phyloP scores from a whole-genome alignment of 2,329 filamentous ascomycete species.

The Monosporascus sp. region DNA sequence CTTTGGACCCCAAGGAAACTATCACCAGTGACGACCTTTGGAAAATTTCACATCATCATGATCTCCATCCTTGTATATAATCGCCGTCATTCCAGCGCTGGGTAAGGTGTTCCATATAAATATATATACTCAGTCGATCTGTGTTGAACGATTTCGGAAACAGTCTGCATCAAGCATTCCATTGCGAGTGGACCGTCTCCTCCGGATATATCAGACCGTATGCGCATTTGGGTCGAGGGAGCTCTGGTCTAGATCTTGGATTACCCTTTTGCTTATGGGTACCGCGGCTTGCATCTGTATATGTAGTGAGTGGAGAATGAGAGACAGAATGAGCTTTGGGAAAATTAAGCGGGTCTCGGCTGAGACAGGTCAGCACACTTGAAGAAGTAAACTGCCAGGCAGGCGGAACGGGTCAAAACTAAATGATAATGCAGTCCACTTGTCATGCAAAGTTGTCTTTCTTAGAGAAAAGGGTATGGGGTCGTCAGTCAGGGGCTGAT shows the following conservation, averaged over 20 bases:
- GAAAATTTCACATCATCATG: slow-evolving; percentile 4
- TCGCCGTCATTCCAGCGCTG: not conserved
- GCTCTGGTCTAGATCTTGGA: slow-evolving; percentile 14
- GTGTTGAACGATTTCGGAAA: slow-evolving; percentile 1
- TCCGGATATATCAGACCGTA: slow-evolving; percentile 7
- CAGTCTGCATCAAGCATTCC: slow-evolving; percentile 4
- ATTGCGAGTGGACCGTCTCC: slow-evolving; percentile 4
- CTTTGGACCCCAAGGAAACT: slow-evolving; percentile 38
- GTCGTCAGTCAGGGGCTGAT: not conserved
- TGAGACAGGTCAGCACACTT: slow-evolving; percentile 4
- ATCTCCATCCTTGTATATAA: slow-evolving; percentile 22
- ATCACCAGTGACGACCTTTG: slow-evolving; percentile 27
- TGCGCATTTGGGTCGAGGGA: slow-evolving; percentile 7
- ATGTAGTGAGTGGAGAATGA: slow-evolving; percentile 4
- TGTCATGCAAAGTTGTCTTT: not conserved
- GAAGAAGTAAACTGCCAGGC: not conserved
- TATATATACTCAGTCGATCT: slow-evolving; percentile 4
- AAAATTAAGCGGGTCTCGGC: not conserved
- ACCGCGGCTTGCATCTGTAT: slow-evolving; percentile 7
- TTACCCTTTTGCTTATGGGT: slow-evolving; percentile 12
- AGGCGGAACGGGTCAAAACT: not conserved
- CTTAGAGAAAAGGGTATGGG: not conserved
- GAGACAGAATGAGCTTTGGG: not conserved
- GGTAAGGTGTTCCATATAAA: too few relatives aligned
- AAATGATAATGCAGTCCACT: not conserved